Conservation (phyloP, 1,284 basidiomycete genomes). For the Ceratobasidium sp. region DNA sequence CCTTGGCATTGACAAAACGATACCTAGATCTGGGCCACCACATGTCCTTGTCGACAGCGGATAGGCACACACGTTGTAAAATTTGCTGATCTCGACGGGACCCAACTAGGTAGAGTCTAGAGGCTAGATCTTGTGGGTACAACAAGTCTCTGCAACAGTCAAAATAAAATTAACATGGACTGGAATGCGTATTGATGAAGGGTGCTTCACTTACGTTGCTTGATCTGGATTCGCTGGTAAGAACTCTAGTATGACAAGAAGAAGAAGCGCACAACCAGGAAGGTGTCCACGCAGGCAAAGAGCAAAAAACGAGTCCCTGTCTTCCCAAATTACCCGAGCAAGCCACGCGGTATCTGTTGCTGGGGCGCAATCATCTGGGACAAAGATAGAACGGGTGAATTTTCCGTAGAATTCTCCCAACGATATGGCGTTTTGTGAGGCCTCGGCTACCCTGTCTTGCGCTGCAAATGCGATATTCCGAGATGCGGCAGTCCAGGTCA, state of each 20-base stretch:
- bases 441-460: background rate
- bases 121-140: background rate
- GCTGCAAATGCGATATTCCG: background rate
- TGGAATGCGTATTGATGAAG: background rate
- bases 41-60: background rate
- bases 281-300: background rate
- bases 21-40: background rate
- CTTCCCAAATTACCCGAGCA: background rate
- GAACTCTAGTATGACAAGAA: background rate
- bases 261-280: background rate
- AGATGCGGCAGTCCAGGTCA: background rate
- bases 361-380: too few species aligned
- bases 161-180: background rate
- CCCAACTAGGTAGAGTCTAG: constrained; percentile 1
- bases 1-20: background rate
- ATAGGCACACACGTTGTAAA: background rate
- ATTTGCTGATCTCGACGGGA: background rate
- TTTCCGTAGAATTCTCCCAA: too few species aligned
- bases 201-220: background rate
- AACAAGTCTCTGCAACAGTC: background rate
- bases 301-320: background rate
- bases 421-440: background rate
- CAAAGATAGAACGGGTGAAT: background rate
- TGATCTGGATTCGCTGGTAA: background rate
- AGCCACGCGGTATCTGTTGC: too few species aligned